phyloP scores from a whole-genome alignment of 768 basidiomycete genomes.

The Podaxis sp. region DNA sequence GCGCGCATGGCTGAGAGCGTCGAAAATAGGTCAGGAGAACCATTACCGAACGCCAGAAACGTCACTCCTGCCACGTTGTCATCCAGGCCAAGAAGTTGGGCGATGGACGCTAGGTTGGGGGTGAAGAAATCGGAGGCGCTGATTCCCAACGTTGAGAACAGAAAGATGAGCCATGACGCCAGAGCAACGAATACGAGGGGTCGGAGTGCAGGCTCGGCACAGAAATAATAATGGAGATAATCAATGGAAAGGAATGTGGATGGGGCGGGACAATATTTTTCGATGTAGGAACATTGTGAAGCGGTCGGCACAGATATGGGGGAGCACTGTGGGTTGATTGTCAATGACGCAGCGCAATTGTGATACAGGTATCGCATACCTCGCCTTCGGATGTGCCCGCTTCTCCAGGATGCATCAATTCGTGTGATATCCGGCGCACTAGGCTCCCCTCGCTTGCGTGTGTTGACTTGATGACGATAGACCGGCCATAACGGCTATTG shows the following conservation, averaged over 20 bases:
- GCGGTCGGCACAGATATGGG: constrained; percentile 54
- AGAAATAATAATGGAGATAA: constrained; percentile 74
- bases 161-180: constrained; percentile 80
- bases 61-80: constrained; percentile 97
- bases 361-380: constrained; percentile 10
- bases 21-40: constrained; percentile 94
- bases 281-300: constrained; percentile 68
- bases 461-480: constrained; percentile 24
- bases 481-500: constrained; percentile 48
- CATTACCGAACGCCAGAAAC: constrained; percentile 95
- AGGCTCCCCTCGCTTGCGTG: constrained; percentile 32
- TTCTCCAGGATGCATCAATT: constrained; percentile 31
- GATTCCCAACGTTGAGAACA: constrained; percentile 95
- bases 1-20: constrained; percentile 92
- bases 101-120: constrained; percentile 90
- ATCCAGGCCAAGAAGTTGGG: constrained; percentile 80
- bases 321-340: constrained; percentile 48
- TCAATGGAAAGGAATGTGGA: constrained; percentile 68
- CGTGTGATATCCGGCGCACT: constrained; percentile 42
- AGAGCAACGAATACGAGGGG: constrained; percentile 64
- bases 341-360: not conserved
- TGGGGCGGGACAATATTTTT: constrained; percentile 52
- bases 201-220: constrained; percentile 52
- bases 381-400: constrained; percentile 14
- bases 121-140: constrained; percentile 97